phyloP scores from a whole-genome alignment of 306 rosid species.

The Crataegus laevigata region DNA sequence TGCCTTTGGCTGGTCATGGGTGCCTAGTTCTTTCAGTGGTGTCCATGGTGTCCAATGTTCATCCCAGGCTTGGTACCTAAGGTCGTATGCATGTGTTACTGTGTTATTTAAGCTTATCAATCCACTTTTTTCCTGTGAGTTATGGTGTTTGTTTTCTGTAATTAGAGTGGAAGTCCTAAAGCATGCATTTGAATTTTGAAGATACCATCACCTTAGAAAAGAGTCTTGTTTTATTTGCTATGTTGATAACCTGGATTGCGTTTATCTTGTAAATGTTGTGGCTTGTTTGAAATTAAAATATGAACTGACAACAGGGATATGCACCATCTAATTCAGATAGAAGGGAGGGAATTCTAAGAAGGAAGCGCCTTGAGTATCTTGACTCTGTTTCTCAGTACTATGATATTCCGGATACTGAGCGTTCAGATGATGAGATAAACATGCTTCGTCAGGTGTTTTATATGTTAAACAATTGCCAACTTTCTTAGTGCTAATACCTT shows the following conservation, averaged over 20 bases:
- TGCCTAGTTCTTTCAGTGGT: not conserved
- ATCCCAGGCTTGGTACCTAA: not conserved
- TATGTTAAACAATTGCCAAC: not conserved
- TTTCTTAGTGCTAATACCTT: slow-evolving; percentile 4
- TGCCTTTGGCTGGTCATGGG: not conserved
- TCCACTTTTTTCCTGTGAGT: not conserved
- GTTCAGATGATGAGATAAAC: slow-evolving; percentile 91
- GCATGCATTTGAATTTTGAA: not conserved
- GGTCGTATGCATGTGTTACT: not conserved
- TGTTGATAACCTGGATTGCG: slow-evolving; percentile 5
- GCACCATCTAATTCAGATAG: slow-evolving; percentile 99
- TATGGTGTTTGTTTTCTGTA: not conserved
- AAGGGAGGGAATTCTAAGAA: slow-evolving; percentile 86
- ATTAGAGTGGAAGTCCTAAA: not conserved
- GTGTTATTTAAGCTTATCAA: not conserved
- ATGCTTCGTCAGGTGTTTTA: slow-evolving; percentile 91
- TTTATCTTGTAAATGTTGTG: slow-evolving; percentile 10
- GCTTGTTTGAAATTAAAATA: slow-evolving; percentile 56
- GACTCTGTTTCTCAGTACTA: slow-evolving; percentile 82
- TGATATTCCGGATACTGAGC: slow-evolving; percentile 80
- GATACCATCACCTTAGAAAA: not conserved
- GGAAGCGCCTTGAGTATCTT: slow-evolving; percentile 94
- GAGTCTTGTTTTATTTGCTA: slow-evolving; percentile 13
- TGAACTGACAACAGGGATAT: slow-evolving; percentile 94
- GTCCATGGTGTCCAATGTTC: not conserved